phyloP scores from a whole-genome alignment of 495 filamentous ascomycete genomes.

The Clavariopsis aquatica region DNA sequence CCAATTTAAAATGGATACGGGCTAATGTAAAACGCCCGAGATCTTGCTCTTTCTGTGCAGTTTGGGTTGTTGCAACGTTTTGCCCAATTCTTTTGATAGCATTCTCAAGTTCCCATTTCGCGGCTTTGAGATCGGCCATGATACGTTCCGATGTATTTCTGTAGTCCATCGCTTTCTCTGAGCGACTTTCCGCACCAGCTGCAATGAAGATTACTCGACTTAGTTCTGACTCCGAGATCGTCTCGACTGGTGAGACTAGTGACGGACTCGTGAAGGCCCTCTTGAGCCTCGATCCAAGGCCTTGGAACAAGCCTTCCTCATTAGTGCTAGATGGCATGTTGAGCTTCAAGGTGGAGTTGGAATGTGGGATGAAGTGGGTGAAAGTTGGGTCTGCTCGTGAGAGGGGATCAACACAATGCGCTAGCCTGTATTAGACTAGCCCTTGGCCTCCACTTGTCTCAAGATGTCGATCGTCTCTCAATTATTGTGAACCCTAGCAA shows the following conservation, averaged over 20 bases:
- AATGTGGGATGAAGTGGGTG: not conserved
- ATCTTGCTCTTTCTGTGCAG: conserved; percentile 2
- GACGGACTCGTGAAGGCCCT: not conserved
- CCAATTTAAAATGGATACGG: conserved; percentile 3
- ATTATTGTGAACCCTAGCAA: too few species aligned
- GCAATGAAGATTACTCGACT: conserved; percentile 16
- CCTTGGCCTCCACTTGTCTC: too few species aligned
- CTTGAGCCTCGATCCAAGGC: conserved; percentile 1
- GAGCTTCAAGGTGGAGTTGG: not conserved
- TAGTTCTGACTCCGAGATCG: not conserved
- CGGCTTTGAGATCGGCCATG: conserved; percentile 9
- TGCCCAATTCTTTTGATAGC: not conserved
- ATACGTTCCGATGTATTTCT: conserved; percentile 1
- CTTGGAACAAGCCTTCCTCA: not conserved
- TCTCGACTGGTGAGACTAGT: not conserved
- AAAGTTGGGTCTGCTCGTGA: not conserved
- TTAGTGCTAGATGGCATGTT: not conserved
- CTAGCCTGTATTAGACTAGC: too few species aligned
- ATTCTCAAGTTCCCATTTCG: conserved; percentile 2
- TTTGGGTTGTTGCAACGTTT: not conserved
- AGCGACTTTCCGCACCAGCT: not conserved
- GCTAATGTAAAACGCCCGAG: conserved; percentile 1
- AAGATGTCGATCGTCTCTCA: too few species aligned
- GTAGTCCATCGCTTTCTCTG: not conserved
- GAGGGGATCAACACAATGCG: not conserved